Conservation (phyloP, 2,329 filamentous ascomycete species). For the Beauveria sp. region DNA sequence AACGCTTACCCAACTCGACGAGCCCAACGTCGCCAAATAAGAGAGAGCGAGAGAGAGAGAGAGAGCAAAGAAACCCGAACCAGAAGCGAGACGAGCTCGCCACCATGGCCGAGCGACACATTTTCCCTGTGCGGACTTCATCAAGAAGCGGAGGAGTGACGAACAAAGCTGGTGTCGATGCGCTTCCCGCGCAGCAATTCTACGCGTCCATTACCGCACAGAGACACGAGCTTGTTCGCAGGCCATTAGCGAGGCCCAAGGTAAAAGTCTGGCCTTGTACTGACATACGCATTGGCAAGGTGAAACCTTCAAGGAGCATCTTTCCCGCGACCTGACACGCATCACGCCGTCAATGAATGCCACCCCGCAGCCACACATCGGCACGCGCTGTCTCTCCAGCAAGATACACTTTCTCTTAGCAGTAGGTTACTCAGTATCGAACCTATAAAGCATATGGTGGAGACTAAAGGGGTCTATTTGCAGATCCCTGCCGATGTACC, state of each 20-base stretch:
- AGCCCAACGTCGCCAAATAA: too few relatives aligned
- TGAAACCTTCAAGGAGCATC: conserved; percentile 13
- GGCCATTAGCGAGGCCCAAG: background rate
- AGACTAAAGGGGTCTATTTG: conserved; percentile 26
- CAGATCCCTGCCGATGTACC: conserved; percentile 24
- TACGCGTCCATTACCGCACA: background rate
- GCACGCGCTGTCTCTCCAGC: conserved; percentile 18
- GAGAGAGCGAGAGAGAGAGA: too few relatives aligned
- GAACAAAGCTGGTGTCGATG: background rate
- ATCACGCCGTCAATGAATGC: conserved; percentile 19
- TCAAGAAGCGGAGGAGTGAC: background rate
- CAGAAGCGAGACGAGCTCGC: background rate
- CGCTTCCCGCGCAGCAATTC: background rate
- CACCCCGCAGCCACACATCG: conserved; percentile 13
- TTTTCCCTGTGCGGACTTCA: background rate
- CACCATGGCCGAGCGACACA: background rate
- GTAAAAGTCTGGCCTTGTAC: background rate
- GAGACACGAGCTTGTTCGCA: background rate
- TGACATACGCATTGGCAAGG: conserved; percentile 14
- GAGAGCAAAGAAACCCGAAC: too few relatives aligned
- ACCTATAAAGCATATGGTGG: conserved; percentile 24
- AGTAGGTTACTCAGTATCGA: conserved; percentile 25
- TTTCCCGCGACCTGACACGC: conserved; percentile 20
- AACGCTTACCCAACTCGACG: too few relatives aligned
- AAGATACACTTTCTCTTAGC: conserved; percentile 18